Evolutionary conservation across 805 yeast genomes (phyloP).

Genomic region (Jamesozyma lodderae): DNA sequence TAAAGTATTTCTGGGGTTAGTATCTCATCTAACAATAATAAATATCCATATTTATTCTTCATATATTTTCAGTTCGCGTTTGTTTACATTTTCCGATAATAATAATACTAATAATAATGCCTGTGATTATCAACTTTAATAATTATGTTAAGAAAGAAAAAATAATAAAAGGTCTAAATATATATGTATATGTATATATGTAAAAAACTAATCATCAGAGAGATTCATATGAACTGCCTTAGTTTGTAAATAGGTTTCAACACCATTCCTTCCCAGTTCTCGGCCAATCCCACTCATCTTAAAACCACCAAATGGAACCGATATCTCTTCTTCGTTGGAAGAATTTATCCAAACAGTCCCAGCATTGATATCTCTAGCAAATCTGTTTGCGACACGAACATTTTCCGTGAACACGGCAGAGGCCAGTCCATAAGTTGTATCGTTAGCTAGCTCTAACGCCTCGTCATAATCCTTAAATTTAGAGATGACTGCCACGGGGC

Average conservation of each 20-base stretch:
- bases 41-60: neutral
- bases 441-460: constrained; percentile 35
- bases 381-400: constrained; percentile 50
- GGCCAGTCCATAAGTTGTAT: constrained; percentile 35
- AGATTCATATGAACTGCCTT: constrained; percentile 58
- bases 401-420: constrained; percentile 57
- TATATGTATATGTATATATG: neutral
- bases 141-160: neutral
- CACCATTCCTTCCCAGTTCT: constrained; percentile 69
- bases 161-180: neutral
- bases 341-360: constrained; percentile 67
- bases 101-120: too few species aligned
- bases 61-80: neutral
- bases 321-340: constrained; percentile 52
- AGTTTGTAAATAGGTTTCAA: constrained; percentile 59
- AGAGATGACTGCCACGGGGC: constrained; percentile 35
- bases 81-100: too few species aligned
- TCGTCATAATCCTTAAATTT: constrained; percentile 33
- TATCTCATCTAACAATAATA: too few species aligned
- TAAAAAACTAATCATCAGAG: neutral
- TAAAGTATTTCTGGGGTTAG: too few species aligned
- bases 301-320: constrained; percentile 76
- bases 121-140: neutral
- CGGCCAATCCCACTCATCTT: constrained; percentile 75
- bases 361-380: constrained; percentile 53